Percentiles rank a stretch among this genome's conserved stretches.
Evolutionary conservation across 2,329 filamentous ascomycete species (phyloP).

Genomic region (Diaporthe sp.): DNA sequence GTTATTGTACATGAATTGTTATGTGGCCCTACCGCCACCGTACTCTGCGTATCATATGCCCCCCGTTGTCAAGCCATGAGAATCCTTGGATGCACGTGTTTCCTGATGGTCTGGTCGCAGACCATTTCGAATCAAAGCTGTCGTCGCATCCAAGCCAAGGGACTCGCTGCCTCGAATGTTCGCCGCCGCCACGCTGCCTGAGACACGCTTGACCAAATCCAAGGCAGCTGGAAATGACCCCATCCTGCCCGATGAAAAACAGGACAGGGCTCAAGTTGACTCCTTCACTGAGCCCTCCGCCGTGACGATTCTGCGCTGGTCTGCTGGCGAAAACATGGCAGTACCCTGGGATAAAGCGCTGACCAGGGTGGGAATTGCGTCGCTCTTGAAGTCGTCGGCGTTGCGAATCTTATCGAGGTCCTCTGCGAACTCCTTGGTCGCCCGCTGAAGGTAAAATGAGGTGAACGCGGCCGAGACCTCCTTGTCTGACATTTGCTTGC

Average conservation of each 20-base stretch:
- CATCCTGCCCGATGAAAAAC: not conserved
- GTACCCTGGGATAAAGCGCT: slow-evolving; percentile 78
- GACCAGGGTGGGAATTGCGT: slow-evolving; percentile 75
- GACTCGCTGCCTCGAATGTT: not conserved
- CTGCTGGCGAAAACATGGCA: slow-evolving; percentile 68
- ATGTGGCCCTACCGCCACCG: not conserved
- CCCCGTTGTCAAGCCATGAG: no score
- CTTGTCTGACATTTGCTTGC: slow-evolving; percentile 37
- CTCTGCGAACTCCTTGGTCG: slow-evolving; percentile 79
- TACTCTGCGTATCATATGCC: not conserved
- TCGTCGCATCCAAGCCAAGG: not conserved
- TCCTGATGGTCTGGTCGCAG: no score
- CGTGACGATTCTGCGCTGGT: slow-evolving; percentile 52
- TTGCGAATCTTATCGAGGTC: slow-evolving; percentile 78
- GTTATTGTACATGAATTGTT: no score
- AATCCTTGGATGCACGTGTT: not conserved
- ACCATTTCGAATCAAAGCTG: not conserved
- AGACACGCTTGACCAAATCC: not conserved
- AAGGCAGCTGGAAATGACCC: not conserved
- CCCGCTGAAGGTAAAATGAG: slow-evolving; percentile 77
- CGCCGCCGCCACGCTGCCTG: not conserved
- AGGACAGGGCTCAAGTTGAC: slow-evolving; percentile 12
- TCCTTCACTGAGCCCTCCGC: slow-evolving; percentile 32
- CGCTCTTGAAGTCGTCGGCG: slow-evolving; percentile 78
- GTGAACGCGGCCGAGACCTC: slow-evolving; percentile 62